Percentiles rank a stretch among this genome's conserved stretches.
Conservation (phyloP, 2,329 filamentous ascomycete genomes). For the Penicillium aurantiogriseum region DNA sequence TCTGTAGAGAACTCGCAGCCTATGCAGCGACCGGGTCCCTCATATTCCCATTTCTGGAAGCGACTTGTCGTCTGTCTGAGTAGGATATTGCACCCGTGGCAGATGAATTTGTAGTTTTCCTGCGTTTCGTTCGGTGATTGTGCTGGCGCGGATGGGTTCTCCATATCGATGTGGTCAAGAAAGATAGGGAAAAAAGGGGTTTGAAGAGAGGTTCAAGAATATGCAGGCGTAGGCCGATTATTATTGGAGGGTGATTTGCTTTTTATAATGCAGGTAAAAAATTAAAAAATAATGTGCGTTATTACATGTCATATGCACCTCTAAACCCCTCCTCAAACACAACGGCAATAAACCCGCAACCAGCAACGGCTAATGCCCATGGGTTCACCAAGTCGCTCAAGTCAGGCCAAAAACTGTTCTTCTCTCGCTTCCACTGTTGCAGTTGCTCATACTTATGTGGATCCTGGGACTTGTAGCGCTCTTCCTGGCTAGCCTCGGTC, state of each 20-base stretch:
- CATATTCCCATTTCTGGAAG: too few relatives aligned
- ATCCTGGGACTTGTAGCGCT: conserved; percentile 53
- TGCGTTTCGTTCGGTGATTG: too few relatives aligned
- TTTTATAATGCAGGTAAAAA: not conserved
- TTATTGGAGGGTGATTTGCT: not conserved
- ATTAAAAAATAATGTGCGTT: not conserved
- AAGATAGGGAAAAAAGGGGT: too few relatives aligned
- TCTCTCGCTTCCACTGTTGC: conserved; percentile 51
- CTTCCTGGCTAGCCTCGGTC: conserved; percentile 54
- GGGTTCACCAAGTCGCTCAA: conserved; percentile 52
- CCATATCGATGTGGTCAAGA: too few relatives aligned
- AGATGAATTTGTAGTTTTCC: too few relatives aligned
- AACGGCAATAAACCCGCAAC: conserved; percentile 51
- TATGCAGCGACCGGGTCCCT: not conserved
- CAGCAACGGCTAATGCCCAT: conserved; percentile 57
- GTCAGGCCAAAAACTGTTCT: conserved; percentile 62
- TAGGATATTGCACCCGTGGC: too few relatives aligned
- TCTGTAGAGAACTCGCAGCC: not conserved
- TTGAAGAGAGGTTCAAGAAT: not conserved
- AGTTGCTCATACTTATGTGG: conserved; percentile 55
- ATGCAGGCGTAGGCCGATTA: not conserved
- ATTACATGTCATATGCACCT: conserved; percentile 6
- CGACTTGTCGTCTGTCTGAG: too few relatives aligned
- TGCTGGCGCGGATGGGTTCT: too few relatives aligned
- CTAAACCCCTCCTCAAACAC: conserved; percentile 44